Conservation (phyloP, 2,329 filamentous ascomycete species). For the Aspergillus ochraceoroseus region DNA sequence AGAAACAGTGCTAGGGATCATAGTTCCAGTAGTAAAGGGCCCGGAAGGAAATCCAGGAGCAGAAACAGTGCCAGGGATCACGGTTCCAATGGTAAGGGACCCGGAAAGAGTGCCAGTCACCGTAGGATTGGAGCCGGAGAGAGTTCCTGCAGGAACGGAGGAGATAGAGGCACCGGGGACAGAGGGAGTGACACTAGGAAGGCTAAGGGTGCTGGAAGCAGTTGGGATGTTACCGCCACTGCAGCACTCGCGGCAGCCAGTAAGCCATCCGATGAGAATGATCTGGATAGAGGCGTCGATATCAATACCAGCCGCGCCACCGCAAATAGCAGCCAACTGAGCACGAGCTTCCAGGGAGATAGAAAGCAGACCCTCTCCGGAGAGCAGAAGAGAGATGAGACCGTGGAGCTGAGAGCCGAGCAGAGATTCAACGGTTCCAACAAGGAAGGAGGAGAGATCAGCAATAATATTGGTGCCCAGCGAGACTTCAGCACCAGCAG, state of each 20-base stretch:
- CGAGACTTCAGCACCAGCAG: slow-evolving; percentile 23
- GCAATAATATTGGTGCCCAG: slow-evolving; percentile 27
- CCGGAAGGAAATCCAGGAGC: neutral
- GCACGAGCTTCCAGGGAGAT: slow-evolving; percentile 33
- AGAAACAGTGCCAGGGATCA: too few species aligned
- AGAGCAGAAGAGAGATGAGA: slow-evolving; percentile 29
- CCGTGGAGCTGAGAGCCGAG: slow-evolving; percentile 33
- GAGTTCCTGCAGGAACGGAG: too few species aligned
- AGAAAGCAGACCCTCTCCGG: slow-evolving; percentile 31
- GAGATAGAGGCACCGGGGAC: too few species aligned
- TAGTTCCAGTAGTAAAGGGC: slow-evolving; percentile 3
- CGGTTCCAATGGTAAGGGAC: slow-evolving; percentile 3
- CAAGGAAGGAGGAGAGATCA: slow-evolving; percentile 31
- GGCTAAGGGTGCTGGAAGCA: slow-evolving; percentile 2
- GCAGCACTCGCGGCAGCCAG: slow-evolving; percentile 25
- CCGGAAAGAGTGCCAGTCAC: too few species aligned
- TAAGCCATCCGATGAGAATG: slow-evolving; percentile 45
- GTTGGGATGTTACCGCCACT: slow-evolving; percentile 11
- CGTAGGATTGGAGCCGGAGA: too few species aligned
- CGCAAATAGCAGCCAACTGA: slow-evolving; percentile 36
- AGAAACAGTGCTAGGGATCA: too few species aligned
- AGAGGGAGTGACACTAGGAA: slow-evolving; percentile 9
- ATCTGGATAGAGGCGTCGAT: slow-evolving; percentile 51
- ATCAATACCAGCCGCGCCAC: slow-evolving; percentile 43
- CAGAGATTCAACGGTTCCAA: slow-evolving; percentile 24